Conservation (phyloP, 108 stramenopile genomes). For the Skeletonema costatum region DNA sequence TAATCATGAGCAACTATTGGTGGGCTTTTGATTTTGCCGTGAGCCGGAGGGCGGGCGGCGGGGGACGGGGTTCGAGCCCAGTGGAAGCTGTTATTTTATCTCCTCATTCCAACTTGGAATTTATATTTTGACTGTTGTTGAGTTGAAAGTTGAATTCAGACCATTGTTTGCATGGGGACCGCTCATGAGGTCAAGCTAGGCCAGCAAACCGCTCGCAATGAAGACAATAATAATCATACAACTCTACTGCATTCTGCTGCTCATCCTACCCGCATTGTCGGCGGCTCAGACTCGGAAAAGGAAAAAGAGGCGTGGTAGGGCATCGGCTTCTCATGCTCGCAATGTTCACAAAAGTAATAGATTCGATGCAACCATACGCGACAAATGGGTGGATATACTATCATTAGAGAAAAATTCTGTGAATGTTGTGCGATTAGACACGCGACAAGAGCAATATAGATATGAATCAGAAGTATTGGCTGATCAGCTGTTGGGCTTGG, state of each 20-base stretch:
- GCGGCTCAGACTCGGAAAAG: background rate
- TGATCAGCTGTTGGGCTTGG: slow-evolving; percentile 30
- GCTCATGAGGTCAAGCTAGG: too few relatives aligned
- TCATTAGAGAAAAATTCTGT: background rate
- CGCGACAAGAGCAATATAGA: slow-evolving; percentile 9
- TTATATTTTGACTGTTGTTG: too few relatives aligned
- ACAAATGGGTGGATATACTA: slow-evolving; percentile 31
- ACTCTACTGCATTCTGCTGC: background rate
- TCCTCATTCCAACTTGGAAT: too few relatives aligned
- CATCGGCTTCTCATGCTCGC: background rate
- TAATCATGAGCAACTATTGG: too few relatives aligned
- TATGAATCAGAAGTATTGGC: slow-evolving; percentile 30
- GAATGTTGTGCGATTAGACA: slow-evolving; percentile 32
- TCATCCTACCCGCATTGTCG: background rate
- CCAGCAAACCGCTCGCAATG: background rate
- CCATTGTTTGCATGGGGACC: too few relatives aligned
- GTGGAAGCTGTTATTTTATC: too few relatives aligned
- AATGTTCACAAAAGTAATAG: slow-evolving; percentile 7
- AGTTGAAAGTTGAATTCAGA: too few relatives aligned
- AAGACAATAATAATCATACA: background rate
- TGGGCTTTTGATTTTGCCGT: too few relatives aligned
- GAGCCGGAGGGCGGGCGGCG: too few relatives aligned
- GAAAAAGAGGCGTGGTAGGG: background rate
- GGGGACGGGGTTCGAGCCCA: too few relatives aligned
- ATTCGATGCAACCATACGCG: slow-evolving; percentile 9